Conservation (phyloP, 257 asterid genomes). For the Ilex aquifolium region DNA sequence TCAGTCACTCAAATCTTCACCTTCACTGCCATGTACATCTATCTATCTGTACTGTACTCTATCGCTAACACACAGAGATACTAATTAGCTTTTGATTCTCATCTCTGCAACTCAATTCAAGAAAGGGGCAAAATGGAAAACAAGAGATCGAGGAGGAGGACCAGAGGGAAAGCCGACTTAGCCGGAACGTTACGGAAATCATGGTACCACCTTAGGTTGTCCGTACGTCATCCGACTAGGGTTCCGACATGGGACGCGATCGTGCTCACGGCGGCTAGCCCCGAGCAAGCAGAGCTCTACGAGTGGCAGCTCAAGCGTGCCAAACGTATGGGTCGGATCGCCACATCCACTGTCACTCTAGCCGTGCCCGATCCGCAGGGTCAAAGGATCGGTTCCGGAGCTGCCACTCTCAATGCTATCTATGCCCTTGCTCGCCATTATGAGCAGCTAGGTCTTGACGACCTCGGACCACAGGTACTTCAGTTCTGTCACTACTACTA, state of each 20-base stretch:
- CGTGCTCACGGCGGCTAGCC: conserved; percentile 93
- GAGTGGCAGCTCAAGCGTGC: conserved; percentile 86
- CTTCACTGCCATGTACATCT: too few species aligned
- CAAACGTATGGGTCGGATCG: conserved; percentile 80
- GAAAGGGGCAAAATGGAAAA: conserved; percentile 4
- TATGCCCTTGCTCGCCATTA: conserved; percentile 57
- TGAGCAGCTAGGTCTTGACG: neutral
- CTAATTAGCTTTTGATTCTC: too few species aligned
- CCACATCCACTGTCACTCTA: conserved; percentile 64
- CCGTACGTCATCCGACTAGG: conserved; percentile 74
- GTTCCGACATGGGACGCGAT: conserved; percentile 93
- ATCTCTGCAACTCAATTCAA: too few species aligned
- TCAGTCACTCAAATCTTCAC: too few species aligned
- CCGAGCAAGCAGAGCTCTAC: conserved; percentile 88
- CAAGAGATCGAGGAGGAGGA: neutral
- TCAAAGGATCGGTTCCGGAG: conserved; percentile 92
- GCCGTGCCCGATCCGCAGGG: conserved; percentile 91
- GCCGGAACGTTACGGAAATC: conserved; percentile 54
- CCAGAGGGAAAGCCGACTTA: conserved; percentile 49
- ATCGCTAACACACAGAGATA: too few species aligned
- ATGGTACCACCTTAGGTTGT: conserved; percentile 79
- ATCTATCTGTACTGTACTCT: too few species aligned
- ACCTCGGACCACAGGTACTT: conserved; percentile 19
- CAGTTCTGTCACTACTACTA: neutral
- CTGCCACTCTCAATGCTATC: conserved; percentile 85